A percentile compares a stretch with the other conserved stretches of the same genome.
Evolutionary conservation across 208 protist genomes (phyloP).

Genomic region (Entamoeba histolytica): DNA sequence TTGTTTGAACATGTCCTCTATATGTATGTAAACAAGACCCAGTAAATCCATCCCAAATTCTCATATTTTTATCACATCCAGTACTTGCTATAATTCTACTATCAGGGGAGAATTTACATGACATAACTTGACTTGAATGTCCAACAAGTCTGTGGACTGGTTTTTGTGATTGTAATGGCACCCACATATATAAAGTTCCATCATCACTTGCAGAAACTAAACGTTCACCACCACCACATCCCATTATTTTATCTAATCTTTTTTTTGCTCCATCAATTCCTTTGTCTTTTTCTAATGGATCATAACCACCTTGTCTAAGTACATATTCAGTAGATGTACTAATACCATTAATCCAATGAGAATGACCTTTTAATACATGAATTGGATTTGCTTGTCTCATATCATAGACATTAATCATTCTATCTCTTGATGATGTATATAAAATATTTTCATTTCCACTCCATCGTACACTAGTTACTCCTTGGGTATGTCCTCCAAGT

Average conservation of each 20-base stretch:
- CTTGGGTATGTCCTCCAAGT: slow-evolving; percentile 68
- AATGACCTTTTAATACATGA: slow-evolving; percentile 68
- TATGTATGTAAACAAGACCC: slow-evolving; percentile 31
- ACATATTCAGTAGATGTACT: slow-evolving; percentile 81
- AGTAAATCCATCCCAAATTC: slow-evolving; percentile 51
- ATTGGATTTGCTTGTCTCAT: slow-evolving; percentile 39
- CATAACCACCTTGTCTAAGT: slow-evolving; percentile 65
- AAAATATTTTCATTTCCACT: slow-evolving; percentile 57
- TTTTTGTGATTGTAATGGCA: slow-evolving; percentile 51
- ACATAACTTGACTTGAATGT: slow-evolving; percentile 49
- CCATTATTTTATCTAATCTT: neutral
- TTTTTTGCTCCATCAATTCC: neutral
- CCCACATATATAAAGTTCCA: slow-evolving; percentile 84
- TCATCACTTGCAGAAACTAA: slow-evolving; percentile 79
- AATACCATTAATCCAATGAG: slow-evolving; percentile 93
- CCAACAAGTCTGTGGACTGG: slow-evolving; percentile 54
- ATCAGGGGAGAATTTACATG: slow-evolving; percentile 80
- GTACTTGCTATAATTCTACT: slow-evolving; percentile 75
- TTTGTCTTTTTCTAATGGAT: neutral
- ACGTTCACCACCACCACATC: slow-evolving; percentile 43
- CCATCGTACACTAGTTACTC: slow-evolving; percentile 83
- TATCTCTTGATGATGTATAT: slow-evolving; percentile 77
- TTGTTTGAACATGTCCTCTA: slow-evolving; percentile 32
- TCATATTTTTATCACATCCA: slow-evolving; percentile 86
- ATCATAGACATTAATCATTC: slow-evolving; percentile 78